Evolutionary conservation across 495 filamentous ascomycete genomes (phyloP).

Genomic region (Tuber indicum): DNA sequence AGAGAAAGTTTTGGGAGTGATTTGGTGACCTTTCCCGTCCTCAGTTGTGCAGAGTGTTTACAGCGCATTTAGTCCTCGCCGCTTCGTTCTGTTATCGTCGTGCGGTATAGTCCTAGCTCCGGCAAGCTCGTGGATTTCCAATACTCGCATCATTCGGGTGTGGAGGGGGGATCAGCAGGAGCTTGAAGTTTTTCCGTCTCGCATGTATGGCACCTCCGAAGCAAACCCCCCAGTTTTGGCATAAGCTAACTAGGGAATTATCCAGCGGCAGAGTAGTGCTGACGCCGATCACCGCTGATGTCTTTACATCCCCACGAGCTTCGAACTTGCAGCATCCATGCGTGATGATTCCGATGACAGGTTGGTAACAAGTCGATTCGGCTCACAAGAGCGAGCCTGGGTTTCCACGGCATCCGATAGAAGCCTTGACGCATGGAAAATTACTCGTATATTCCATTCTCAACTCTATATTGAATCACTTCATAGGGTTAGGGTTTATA

Average conservation of each 20-base stretch:
- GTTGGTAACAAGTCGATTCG: not conserved
- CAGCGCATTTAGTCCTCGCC: too few relatives aligned
- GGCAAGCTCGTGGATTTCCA: too few relatives aligned
- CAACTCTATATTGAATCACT: not conserved
- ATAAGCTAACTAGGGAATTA: not conserved
- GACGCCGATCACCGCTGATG: not conserved
- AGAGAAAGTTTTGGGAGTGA: too few relatives aligned
- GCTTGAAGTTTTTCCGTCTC: too few relatives aligned
- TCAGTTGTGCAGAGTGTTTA: too few relatives aligned
- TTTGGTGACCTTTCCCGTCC: too few relatives aligned
- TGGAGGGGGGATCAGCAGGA: too few relatives aligned
- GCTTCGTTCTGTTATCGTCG: too few relatives aligned
- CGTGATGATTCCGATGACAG: not conserved
- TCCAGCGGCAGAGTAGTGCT: not conserved
- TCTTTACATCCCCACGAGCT: not conserved
- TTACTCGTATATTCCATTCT: not conserved
- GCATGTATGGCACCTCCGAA: not conserved
- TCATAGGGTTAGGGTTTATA: not conserved
- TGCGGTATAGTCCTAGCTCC: too few relatives aligned
- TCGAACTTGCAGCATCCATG: not conserved
- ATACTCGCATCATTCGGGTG: too few relatives aligned
- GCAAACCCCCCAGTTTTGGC: not conserved
- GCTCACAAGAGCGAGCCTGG: not conserved
- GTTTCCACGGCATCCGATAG: not conserved
- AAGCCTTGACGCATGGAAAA: not conserved